These are phyloP conservation scores for Stagonosporopsis rhizophila DNA, from an alignment of 2,329 filamentous ascomycete genomes.

Conservation along the genomic window DNA sequence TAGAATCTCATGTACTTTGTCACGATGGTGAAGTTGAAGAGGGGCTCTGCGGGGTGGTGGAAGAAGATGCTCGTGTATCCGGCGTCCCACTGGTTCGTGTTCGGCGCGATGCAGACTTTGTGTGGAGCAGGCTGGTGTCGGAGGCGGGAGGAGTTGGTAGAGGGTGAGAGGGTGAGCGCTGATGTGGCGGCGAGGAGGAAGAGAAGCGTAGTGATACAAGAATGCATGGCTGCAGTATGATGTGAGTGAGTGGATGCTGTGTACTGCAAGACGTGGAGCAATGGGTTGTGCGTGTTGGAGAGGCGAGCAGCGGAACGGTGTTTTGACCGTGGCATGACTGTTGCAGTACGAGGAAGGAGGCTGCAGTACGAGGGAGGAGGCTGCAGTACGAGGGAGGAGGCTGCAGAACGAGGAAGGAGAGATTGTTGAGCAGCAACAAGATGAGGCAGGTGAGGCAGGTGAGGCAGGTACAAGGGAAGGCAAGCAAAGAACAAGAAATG, in stretches of 20 bases:
- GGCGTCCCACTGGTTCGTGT: background rate
- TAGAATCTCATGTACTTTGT: constrained; percentile 8
- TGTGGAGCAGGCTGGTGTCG: background rate
- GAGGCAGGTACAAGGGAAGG: no score
- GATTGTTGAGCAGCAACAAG: no score
- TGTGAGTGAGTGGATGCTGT: constrained; percentile 10
- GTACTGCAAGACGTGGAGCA: background rate
- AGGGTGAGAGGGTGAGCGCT: background rate
- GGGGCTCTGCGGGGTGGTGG: background rate
- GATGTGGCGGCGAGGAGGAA: constrained; percentile 1
- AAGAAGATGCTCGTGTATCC: constrained; percentile 1
- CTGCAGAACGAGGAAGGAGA: no score
- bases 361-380: no score
- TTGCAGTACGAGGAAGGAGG: background rate
- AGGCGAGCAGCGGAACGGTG: background rate
- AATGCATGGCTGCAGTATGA: constrained; percentile 8
- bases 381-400: no score
- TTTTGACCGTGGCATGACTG: background rate
- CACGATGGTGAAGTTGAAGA: constrained; percentile 5
- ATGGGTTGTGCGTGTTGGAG: background rate
- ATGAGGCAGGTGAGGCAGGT: no score
- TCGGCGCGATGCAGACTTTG: background rate
- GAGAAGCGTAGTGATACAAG: constrained; percentile 2
- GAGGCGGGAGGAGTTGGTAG: background rate
- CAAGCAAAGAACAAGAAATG: no score